Evolutionary conservation across 768 basidiomycete species (phyloP).

Genomic region (Lactarius sanguifluus): DNA sequence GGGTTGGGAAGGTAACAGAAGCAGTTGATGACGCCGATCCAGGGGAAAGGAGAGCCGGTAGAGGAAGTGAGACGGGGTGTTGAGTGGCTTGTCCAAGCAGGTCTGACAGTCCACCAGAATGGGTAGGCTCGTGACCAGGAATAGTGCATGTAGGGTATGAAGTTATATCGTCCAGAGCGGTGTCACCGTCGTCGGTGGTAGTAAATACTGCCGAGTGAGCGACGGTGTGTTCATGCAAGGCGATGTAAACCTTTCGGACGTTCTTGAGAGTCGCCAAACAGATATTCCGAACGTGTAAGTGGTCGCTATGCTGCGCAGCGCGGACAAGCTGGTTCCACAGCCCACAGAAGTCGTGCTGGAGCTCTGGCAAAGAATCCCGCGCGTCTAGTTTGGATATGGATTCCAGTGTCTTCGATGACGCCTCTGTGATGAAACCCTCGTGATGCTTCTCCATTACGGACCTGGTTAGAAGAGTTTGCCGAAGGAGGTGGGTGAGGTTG

Average conservation of each 20-base stretch:
- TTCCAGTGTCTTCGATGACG: conserved; percentile 2
- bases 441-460: background rate
- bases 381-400: conserved; percentile 2
- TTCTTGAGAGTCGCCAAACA: conserved; percentile 5
- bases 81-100: background rate
- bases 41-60: background rate
- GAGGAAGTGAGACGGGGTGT: background rate
- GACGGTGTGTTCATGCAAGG: background rate
- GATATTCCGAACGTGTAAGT: background rate
- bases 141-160: background rate
- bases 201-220: background rate
- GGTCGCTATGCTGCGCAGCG: background rate
- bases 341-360: conserved; percentile 11
- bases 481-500: conserved; percentile 1
- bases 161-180: background rate
- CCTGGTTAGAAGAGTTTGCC: background rate
- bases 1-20: background rate
- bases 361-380: background rate
- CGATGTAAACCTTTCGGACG: conserved; percentile 11
- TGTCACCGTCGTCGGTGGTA: background rate
- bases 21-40: background rate
- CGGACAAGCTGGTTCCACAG: conserved; percentile 6
- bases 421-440: background rate
- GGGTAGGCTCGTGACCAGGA: background rate
- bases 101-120: background rate